Evolutionary conservation across 2,329 filamentous ascomycete genomes (phyloP).

Genomic region (Clarireedia monteithiana): DNA sequence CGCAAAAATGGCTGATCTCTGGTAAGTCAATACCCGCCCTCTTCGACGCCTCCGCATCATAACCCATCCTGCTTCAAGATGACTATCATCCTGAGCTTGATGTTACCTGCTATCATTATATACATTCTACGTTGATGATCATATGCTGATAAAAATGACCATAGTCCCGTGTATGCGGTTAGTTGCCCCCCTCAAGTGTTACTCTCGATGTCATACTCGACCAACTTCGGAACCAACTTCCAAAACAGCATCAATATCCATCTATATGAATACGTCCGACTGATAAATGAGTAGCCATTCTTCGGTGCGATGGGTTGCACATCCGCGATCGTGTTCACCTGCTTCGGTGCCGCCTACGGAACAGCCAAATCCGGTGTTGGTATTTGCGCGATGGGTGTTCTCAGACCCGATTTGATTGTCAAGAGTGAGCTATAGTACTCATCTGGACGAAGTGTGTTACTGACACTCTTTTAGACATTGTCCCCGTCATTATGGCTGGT

Average conservation of each 20-base stretch:
- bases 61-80: conserved; percentile 10
- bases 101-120: neutral
- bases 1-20: conserved; percentile 63
- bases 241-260: conserved; percentile 6
- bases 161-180: conserved; percentile 96
- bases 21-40: conserved; percentile 52
- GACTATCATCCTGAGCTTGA: conserved; percentile 12
- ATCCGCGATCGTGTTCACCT: conserved; percentile 91
- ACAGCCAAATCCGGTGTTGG: conserved; percentile 99
- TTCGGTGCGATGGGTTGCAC: conserved; percentile 97
- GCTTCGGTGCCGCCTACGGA: conserved; percentile 93
- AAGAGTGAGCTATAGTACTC: conserved; percentile 68
- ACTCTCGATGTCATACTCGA: neutral
- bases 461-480: conserved; percentile 63
- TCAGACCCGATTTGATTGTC: conserved; percentile 95
- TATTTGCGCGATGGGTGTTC: conserved; percentile 96
- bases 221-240: neutral
- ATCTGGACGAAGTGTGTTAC: neutral
- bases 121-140: neutral
- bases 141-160: conserved; percentile 37
- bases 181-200: conserved; percentile 42
- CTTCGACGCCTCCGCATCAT: conserved; percentile 1
- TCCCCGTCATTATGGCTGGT: conserved; percentile 99
- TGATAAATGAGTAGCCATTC: conserved; percentile 55
- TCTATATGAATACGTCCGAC: conserved; percentile 20